Percentiles rank a stretch among this genome's conserved stretches.
phyloP scores from a whole-genome alignment of 768 basidiomycete genomes.

The Rhizopogon salebrosus region DNA sequence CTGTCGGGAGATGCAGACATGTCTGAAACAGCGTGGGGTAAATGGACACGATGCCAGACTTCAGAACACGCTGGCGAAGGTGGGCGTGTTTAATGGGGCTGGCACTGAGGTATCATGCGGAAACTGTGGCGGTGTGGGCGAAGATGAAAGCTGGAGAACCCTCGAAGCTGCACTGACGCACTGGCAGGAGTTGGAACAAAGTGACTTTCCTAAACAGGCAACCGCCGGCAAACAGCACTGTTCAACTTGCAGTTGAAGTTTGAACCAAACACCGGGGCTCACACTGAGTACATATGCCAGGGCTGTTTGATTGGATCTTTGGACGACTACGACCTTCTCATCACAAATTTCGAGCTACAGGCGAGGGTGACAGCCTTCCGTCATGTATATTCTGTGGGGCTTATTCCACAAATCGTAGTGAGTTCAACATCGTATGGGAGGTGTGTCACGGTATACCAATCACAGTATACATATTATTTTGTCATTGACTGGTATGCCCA shows the following conservation, averaged over 20 bases:
- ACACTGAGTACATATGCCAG: neutral
- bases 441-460: slow-evolving; percentile 15
- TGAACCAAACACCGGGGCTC: too few relatives aligned
- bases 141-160: neutral
- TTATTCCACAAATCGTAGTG: slow-evolving; percentile 27
- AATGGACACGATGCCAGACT: neutral
- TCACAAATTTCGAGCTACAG: neutral
- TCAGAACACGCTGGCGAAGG: neutral
- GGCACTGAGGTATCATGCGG: neutral
- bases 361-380: neutral
- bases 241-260: too few relatives aligned
- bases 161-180: neutral
- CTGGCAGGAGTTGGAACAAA: neutral
- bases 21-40: neutral
- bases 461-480: too few relatives aligned
- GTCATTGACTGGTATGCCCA: slow-evolving; percentile 11
- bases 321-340: neutral
- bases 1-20: slow-evolving; percentile 28
- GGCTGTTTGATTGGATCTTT: slow-evolving; percentile 8
- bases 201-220: slow-evolving; percentile 2
- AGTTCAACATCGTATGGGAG: slow-evolving; percentile 48
- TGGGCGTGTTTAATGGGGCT: neutral
- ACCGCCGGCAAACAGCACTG: neutral
- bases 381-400: slow-evolving; percentile 39
- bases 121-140: neutral